Evolutionary conservation across 2,329 filamentous ascomycete genomes (phyloP).

Genomic region (Elsinoe necatrix): DNA sequence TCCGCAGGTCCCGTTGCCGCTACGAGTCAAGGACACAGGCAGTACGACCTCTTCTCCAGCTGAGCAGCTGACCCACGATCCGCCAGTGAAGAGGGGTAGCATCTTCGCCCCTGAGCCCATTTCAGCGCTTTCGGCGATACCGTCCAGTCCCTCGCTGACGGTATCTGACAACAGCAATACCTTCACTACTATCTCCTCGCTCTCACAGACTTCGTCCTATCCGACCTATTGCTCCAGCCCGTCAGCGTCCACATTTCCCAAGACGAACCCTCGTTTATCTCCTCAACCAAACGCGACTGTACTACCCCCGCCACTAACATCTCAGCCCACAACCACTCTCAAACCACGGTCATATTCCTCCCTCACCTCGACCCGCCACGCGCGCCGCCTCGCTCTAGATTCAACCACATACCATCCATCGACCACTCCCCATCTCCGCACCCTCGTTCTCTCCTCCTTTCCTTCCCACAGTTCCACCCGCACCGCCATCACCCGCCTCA

Average conservation of each 20-base stretch:
- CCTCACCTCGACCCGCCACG: constrained; percentile 24
- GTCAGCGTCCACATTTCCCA: background rate
- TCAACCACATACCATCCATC: constrained; percentile 42
- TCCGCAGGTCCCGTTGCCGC: constrained; percentile 27
- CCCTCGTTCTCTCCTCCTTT: constrained; percentile 49
- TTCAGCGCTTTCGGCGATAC: constrained; percentile 20
- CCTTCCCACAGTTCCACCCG: constrained; percentile 31
- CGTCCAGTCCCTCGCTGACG: background rate
- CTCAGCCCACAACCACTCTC: constrained; percentile 13
- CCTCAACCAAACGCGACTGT: background rate
- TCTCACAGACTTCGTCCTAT: background rate
- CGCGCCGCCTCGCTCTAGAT: constrained; percentile 23
- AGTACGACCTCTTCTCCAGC: constrained; percentile 17
- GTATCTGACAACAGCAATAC: constrained; percentile 12
- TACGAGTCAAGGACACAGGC: constrained; percentile 26
- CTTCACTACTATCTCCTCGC: background rate
- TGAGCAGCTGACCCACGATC: constrained; percentile 11
- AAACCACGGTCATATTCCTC: constrained; percentile 26
- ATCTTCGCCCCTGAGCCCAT: constrained; percentile 38
- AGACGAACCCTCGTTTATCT: background rate
- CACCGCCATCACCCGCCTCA: constrained; percentile 40
- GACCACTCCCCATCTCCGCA: constrained; percentile 46
- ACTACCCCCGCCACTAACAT: background rate
- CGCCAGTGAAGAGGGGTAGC: constrained; percentile 35
- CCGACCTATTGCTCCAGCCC: background rate